phyloP scores from a whole-genome alignment of 345 rosid species.

The Lepidium africanum region DNA sequence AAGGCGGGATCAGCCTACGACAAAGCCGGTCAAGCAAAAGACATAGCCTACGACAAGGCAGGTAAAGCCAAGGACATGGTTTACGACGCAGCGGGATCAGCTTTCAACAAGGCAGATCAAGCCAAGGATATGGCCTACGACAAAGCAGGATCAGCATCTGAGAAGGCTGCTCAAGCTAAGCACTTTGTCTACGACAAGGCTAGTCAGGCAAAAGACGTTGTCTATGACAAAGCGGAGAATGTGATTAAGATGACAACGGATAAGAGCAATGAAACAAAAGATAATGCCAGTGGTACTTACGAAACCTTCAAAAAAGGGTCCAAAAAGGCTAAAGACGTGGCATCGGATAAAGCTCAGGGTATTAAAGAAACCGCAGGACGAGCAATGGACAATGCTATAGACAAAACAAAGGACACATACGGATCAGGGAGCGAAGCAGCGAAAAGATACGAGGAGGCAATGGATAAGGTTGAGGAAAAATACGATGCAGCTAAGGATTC shows the following conservation, averaged over 20 bases:
- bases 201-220: not conserved
- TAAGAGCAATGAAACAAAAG: conserved; percentile 5
- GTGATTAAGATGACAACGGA: conserved; percentile 17
- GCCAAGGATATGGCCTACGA: conserved; percentile 18
- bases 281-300: conserved; percentile 10
- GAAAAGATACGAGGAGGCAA: not conserved
- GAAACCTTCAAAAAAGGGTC: not conserved
- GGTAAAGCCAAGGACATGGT: not conserved
- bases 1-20: not conserved
- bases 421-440: conserved; percentile 15
- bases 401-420: conserved; percentile 7
- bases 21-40: not conserved
- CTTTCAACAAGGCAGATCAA: not conserved
- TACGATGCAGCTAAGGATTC: conserved; percentile 36
- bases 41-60: not conserved
- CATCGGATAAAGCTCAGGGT: conserved; percentile 6
- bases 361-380: conserved; percentile 22
- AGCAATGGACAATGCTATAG: conserved; percentile 21
- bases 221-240: conserved; percentile 2
- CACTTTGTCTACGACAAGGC: not conserved
- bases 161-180: not conserved
- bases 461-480: conserved; percentile 31
- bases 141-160: not conserved
- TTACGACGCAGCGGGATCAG: not conserved
- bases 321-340: conserved; percentile 12